Percentiles rank a stretch among this genome's conserved stretches.
Evolutionary conservation across 2,329 filamentous ascomycete species (phyloP).

Genomic region (Dactylellina cionopaga): DNA sequence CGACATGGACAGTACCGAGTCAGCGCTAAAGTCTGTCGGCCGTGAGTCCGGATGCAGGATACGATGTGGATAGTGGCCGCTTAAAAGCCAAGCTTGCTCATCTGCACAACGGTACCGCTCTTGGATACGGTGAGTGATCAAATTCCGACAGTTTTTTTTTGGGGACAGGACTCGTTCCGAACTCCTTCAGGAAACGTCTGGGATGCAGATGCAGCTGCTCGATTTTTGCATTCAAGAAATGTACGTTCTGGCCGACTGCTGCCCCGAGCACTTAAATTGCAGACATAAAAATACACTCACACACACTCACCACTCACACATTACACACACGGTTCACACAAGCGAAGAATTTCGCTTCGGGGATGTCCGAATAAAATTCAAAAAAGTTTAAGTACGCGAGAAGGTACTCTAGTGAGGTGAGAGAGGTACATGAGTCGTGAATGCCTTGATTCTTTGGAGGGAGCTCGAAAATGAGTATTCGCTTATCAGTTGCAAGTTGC

Average conservation of each 20-base stretch:
- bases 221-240: too few relatives aligned
- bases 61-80: constrained; percentile 27
- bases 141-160: constrained; percentile 12
- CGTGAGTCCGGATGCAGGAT: constrained; percentile 37
- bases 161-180: constrained; percentile 30
- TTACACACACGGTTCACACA: too few relatives aligned
- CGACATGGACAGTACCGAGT: constrained; percentile 29
- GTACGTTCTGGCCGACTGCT: constrained; percentile 29
- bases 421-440: too few relatives aligned
- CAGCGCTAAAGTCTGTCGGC: constrained; percentile 47
- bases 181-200: background rate
- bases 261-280: too few relatives aligned
- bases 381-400: constrained; percentile 7
- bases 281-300: too few relatives aligned
- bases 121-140: constrained; percentile 24
- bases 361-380: constrained; percentile 33
- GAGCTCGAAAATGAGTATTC: constrained; percentile 39
- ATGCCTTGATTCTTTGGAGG: background rate
- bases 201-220: constrained; percentile 10
- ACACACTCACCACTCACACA: too few relatives aligned
- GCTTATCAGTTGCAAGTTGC: constrained; percentile 52
- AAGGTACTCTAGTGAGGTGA: constrained; percentile 4
- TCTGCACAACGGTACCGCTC: constrained; percentile 34
- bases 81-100: too few relatives aligned
- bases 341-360: constrained; percentile 16